Percentiles rank a stretch among this genome's conserved stretches.
phyloP scores from a whole-genome alignment of 73 alveolate genomes.

The Paramecium primaurelia region DNA sequence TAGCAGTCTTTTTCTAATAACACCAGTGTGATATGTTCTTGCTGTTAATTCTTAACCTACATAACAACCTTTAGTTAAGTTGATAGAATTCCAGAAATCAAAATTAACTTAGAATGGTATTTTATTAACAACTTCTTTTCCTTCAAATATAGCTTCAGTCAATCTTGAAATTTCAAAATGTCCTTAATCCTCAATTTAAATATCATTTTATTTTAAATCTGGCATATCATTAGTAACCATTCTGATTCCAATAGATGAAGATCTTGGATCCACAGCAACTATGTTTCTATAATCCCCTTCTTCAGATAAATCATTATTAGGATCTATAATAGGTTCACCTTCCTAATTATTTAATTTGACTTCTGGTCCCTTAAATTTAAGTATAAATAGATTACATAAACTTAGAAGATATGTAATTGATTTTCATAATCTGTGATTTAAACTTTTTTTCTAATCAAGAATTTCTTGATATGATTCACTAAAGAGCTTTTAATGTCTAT shows the following conservation, averaged over 20 bases:
- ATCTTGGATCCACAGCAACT: constrained; percentile 66
- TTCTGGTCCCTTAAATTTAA: neutral
- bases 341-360: neutral
- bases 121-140: constrained; percentile 51
- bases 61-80: constrained; percentile 76
- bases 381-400: neutral
- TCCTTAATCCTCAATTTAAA: neutral
- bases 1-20: constrained; percentile 60
- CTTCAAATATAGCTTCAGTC: constrained; percentile 64
- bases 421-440: constrained; percentile 7
- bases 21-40: constrained; percentile 78
- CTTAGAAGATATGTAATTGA: neutral
- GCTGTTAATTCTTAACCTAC: constrained; percentile 78
- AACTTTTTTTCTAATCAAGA: constrained; percentile 64
- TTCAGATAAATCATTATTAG: constrained; percentile 33
- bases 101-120: constrained; percentile 65
- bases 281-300: constrained; percentile 59
- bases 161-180: constrained; percentile 48
- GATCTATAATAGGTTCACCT: constrained; percentile 48
- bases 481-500: neutral
- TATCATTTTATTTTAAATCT: constrained; percentile 1
- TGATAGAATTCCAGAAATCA: constrained; percentile 66
- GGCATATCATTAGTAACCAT: constrained; percentile 59
- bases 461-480: constrained; percentile 52
- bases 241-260: constrained; percentile 59